A percentile compares a stretch with the other conserved stretches of the same genome.
Evolutionary conservation across 306 rosid species (phyloP).

Genomic region (Cicer chorassanicum): DNA sequence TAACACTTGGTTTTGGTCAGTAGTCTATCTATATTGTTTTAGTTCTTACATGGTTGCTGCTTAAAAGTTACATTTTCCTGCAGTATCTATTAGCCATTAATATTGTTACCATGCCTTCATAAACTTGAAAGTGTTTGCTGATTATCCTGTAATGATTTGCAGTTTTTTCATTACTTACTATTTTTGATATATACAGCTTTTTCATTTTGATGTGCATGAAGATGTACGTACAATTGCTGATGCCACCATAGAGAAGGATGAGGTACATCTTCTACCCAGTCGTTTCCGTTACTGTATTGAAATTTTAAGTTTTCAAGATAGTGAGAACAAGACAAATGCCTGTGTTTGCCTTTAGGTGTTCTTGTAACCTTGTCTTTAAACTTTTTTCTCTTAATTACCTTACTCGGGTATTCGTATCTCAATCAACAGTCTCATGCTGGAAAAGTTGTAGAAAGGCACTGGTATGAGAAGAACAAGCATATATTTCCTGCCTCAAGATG

Average conservation of each 20-base stretch:
- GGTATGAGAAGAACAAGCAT: slow-evolving; percentile 98
- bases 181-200: slow-evolving; percentile 60
- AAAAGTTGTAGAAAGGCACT: slow-evolving; percentile 95
- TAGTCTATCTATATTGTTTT: slow-evolving; percentile 7
- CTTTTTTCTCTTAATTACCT: slow-evolving; percentile 15
- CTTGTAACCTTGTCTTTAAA: slow-evolving; percentile 11
- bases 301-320: slow-evolving; percentile 16
- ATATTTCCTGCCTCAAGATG: slow-evolving; percentile 99
- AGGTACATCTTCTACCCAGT: slow-evolving; percentile 59
- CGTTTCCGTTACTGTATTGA: slow-evolving; percentile 21
- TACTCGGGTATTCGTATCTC: not conserved
- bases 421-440: slow-evolving; percentile 90
- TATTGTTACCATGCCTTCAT: not conserved
- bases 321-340: slow-evolving; percentile 8
- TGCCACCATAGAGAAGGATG: slow-evolving; percentile 95
- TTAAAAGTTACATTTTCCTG: slow-evolving; percentile 10
- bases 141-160: not conserved
- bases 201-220: slow-evolving; percentile 97
- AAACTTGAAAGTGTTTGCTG: slow-evolving; percentile 17
- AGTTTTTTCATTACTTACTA: slow-evolving; percentile 33
- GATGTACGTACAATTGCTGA: slow-evolving; percentile 95
- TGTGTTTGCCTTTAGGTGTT: slow-evolving; percentile 16
- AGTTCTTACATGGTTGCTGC: not conserved
- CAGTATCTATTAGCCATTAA: not conserved
- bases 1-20: slow-evolving; percentile 1